Conservation (phyloP, 2,329 filamentous ascomycete genomes). For the Mycosphaerella sp. region DNA sequence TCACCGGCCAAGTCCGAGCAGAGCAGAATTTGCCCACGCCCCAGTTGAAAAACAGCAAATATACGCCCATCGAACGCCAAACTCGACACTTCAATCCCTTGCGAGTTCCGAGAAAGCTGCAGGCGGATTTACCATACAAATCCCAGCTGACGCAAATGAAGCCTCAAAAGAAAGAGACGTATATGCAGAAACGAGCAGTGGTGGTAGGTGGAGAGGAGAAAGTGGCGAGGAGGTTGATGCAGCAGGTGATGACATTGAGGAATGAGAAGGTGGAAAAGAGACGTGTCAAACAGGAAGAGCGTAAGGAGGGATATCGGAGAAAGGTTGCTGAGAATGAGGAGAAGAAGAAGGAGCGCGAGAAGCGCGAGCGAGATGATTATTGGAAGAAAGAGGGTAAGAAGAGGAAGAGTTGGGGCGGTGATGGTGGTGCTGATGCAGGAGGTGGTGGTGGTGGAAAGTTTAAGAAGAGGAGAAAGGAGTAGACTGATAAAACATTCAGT, state of each 20-base stretch:
- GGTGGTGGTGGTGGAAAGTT: slow-evolving; percentile 24
- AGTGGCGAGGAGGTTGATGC: slow-evolving; percentile 79
- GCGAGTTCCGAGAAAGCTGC: slow-evolving; percentile 69
- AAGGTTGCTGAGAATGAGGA: slow-evolving; percentile 77
- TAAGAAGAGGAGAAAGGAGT: slow-evolving; percentile 29
- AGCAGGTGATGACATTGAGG: slow-evolving; percentile 82
- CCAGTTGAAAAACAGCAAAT: slow-evolving; percentile 74
- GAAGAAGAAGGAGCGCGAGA: slow-evolving; percentile 81
- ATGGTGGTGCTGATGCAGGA: slow-evolving; percentile 38
- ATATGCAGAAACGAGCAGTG: slow-evolving; percentile 94
- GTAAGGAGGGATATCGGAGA: slow-evolving; percentile 70
- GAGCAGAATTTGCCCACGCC: slow-evolving; percentile 71
- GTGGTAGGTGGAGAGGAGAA: slow-evolving; percentile 75
- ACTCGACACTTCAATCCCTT: slow-evolving; percentile 54
- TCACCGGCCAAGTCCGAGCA: slow-evolving; percentile 84
- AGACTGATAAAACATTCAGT: neutral
- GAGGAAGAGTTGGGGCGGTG: slow-evolving; percentile 53
- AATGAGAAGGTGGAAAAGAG: slow-evolving; percentile 88
- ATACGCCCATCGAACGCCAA: slow-evolving; percentile 57
- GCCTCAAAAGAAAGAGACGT: slow-evolving; percentile 73
- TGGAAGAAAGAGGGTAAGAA: slow-evolving; percentile 89
- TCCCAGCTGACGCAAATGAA: slow-evolving; percentile 80
- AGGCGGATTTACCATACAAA: slow-evolving; percentile 82
- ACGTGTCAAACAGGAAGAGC: slow-evolving; percentile 78
- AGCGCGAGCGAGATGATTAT: slow-evolving; percentile 84